A percentile compares a stretch with the other conserved stretches of the same genome.
phyloP scores from a whole-genome alignment of 306 rosid genomes.

The Lathyrus tuberosus region DNA sequence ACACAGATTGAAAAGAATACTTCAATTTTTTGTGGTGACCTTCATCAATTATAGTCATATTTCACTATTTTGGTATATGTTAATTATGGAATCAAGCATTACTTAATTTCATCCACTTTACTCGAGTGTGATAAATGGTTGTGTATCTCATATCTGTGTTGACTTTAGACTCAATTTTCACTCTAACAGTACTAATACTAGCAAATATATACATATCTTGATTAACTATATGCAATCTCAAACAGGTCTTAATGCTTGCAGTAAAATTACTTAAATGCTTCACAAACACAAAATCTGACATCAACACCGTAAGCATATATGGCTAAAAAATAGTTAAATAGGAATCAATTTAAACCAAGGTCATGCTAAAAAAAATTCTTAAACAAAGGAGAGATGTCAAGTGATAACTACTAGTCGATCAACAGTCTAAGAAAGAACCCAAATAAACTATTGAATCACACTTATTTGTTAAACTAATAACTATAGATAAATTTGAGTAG shows the following conservation, averaged over 20 bases:
- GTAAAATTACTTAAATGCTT: too few species aligned
- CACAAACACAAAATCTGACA: too few species aligned
- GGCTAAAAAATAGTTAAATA: too few species aligned
- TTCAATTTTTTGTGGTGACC: slow-evolving; percentile 14
- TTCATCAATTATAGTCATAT: slow-evolving; percentile 26
- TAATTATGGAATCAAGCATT: slow-evolving; percentile 25
- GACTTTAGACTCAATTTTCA: slow-evolving; percentile 1
- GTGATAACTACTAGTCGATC: too few species aligned
- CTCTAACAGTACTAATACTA: slow-evolving; percentile 1
- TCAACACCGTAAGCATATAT: too few species aligned
- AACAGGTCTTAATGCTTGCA: too few species aligned
- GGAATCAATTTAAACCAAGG: too few species aligned
- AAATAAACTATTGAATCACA: background rate
- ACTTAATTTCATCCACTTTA: slow-evolving; percentile 21
- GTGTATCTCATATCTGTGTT: slow-evolving; percentile 14
- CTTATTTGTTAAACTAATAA: slow-evolving; percentile 13
- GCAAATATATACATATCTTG: slow-evolving; percentile 13
- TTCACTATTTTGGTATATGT: slow-evolving; percentile 23
- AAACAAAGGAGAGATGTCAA: too few species aligned
- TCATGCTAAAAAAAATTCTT: too few species aligned
- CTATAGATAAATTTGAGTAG: slow-evolving; percentile 18
- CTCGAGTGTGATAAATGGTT: slow-evolving; percentile 30
- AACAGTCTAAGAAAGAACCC: background rate
- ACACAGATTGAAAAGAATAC: slow-evolving; percentile 9
- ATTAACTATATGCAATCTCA: slow-evolving; percentile 26